Conservation (phyloP, 177 flowering plant genomes). For the Tripterygium wilfordii region DNA sequence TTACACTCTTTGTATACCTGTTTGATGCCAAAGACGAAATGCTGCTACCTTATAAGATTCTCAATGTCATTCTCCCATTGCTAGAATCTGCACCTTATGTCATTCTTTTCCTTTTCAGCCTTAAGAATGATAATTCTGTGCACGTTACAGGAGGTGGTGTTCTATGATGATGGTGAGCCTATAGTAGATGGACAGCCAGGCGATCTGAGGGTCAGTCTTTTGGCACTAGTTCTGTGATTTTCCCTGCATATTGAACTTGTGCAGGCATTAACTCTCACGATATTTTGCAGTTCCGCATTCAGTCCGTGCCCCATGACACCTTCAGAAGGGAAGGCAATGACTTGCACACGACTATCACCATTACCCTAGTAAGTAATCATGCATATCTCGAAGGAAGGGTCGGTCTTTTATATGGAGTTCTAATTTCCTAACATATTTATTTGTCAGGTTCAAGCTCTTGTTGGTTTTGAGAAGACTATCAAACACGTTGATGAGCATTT, state of each 20-base stretch:
- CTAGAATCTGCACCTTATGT: too few species aligned
- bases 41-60: too few species aligned
- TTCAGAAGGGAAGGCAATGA: conserved; percentile 95
- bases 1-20: too few species aligned
- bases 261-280: conserved; percentile 3
- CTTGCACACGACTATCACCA: conserved; percentile 78
- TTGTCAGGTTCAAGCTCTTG: conserved; percentile 89
- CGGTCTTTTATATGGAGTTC: too few species aligned
- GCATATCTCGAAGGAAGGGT: too few species aligned
- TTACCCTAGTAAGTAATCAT: conserved; percentile 75
- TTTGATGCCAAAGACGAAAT: too few species aligned
- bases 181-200: conserved; percentile 94
- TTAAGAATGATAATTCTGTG: too few species aligned
- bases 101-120: too few species aligned
- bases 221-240: too few species aligned
- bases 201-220: conserved; percentile 72
- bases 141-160: conserved; percentile 75
- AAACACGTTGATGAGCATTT: conserved; percentile 92
- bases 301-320: conserved; percentile 79
- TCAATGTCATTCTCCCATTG: too few species aligned
- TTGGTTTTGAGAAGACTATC: conserved; percentile 92
- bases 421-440: not conserved
- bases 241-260: not conserved
- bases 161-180: conserved; percentile 97
- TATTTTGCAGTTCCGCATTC: conserved; percentile 75